Conservation (phyloP, 768 basidiomycete genomes). For the Tylopilus sp. region DNA sequence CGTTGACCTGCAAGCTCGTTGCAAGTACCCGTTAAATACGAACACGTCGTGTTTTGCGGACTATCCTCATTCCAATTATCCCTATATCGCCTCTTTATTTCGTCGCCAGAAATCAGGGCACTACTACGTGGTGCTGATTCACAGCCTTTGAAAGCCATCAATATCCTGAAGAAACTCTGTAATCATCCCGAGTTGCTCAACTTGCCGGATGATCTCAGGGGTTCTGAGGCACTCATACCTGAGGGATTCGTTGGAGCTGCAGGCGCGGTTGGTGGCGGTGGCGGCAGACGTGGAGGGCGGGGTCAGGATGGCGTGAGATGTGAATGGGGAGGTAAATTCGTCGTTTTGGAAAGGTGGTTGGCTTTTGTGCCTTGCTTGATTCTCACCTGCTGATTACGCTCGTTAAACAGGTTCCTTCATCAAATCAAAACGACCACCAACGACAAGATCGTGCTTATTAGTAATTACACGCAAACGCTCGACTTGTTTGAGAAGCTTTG, state of each 20-base stretch:
- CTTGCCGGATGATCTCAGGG: constrained; percentile 78
- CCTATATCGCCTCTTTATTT: constrained; percentile 87
- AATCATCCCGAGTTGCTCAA: constrained; percentile 92
- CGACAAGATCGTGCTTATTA: constrained; percentile 96
- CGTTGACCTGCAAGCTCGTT: constrained; percentile 9
- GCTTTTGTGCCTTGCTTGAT: neutral
- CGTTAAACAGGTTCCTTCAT: constrained; percentile 68
- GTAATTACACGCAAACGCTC: constrained; percentile 94
- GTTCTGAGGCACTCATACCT: constrained; percentile 78
- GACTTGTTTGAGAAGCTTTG: constrained; percentile 91
- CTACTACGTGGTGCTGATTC: constrained; percentile 83
- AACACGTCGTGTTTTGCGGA: constrained; percentile 93
- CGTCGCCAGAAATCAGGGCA: constrained; percentile 89
- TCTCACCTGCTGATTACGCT: neutral
- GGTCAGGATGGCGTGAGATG: constrained; percentile 55
- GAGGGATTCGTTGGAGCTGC: constrained; percentile 68
- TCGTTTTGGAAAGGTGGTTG: constrained; percentile 83
- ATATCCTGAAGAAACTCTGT: constrained; percentile 91
- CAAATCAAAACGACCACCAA: constrained; percentile 76
- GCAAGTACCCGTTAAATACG: constrained; percentile 97
- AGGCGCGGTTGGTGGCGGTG: constrained; percentile 9
- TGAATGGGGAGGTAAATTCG: constrained; percentile 89
- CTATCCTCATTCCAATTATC: constrained; percentile 80
- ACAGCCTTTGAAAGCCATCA: constrained; percentile 95
- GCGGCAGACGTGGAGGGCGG: constrained; percentile 39